These are phyloP conservation scores for Terfezia boudieri DNA, from an alignment of 495 filamentous ascomycete species.

Conservation along the genomic window DNA sequence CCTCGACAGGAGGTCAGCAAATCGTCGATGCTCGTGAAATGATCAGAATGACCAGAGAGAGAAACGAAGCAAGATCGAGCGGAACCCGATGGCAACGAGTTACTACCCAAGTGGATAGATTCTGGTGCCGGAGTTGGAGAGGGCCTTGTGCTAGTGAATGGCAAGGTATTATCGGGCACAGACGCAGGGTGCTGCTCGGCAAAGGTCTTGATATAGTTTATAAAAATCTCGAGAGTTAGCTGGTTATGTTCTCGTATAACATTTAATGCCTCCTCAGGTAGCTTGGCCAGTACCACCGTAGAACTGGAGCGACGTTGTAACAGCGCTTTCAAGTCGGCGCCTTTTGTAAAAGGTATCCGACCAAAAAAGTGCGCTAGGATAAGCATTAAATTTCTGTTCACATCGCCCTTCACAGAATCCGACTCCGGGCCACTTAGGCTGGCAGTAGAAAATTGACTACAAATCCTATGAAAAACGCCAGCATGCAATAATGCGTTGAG, in stretches of 20 bases:
- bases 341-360: slow-evolving; percentile 24
- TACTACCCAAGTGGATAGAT: background rate
- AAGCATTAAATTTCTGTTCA: slow-evolving; percentile 33
- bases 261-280: slow-evolving; percentile 32
- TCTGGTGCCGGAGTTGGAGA: slow-evolving; percentile 15
- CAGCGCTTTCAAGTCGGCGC: slow-evolving; percentile 5
- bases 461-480: slow-evolving; percentile 44
- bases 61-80: slow-evolving; percentile 45
- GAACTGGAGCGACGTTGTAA: too few species aligned
- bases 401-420: slow-evolving; percentile 19
- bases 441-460: slow-evolving; percentile 15
- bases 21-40: slow-evolving; percentile 37
- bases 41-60: slow-evolving; percentile 42
- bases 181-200: slow-evolving; percentile 35
- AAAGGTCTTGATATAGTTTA: slow-evolving; percentile 45
- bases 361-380: slow-evolving; percentile 48
- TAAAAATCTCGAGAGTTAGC: slow-evolving; percentile 38
- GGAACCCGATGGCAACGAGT: slow-evolving; percentile 12
- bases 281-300: slow-evolving; percentile 26
- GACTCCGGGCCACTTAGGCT: slow-evolving; percentile 21
- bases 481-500: slow-evolving; percentile 47
- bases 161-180: slow-evolving; percentile 29
- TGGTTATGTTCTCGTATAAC: slow-evolving; percentile 38
- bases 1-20: slow-evolving; percentile 38
- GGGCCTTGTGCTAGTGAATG: slow-evolving; percentile 30